Conservation (phyloP, 2,329 filamentous ascomycete genomes). For the Aspergillus sojae region DNA sequence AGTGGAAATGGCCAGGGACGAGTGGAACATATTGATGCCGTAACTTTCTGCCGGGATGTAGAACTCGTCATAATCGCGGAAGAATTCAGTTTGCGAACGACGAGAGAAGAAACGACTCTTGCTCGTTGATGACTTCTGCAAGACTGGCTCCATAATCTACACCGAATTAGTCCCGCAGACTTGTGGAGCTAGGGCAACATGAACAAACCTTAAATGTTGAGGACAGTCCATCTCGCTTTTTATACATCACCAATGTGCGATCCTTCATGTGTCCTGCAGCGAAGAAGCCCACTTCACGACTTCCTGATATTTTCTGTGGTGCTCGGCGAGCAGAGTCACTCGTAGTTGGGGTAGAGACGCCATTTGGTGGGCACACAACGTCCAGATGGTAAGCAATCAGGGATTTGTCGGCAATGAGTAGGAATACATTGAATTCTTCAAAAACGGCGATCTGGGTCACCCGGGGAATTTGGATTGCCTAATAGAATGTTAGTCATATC, state of each 20-base stretch:
- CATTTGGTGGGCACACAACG: constrained; percentile 65
- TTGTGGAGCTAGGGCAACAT: background rate
- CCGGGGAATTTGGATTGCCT: constrained; percentile 74
- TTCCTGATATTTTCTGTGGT: constrained; percentile 85
- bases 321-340: constrained; percentile 77
- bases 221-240: constrained; percentile 87
- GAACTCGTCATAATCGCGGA: constrained; percentile 98
- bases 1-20: constrained; percentile 87
- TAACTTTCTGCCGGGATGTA: constrained; percentile 96
- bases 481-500: constrained; percentile 14
- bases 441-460: constrained; percentile 94
- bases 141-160: constrained; percentile 80
- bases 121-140: constrained; percentile 88
- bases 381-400: constrained; percentile 94
- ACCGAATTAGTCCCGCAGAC: background rate
- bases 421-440: constrained; percentile 91
- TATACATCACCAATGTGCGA: constrained; percentile 91
- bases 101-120: constrained; percentile 69
- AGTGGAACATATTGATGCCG: constrained; percentile 94
- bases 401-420: constrained; percentile 88
- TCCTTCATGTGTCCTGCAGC: constrained; percentile 97
- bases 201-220: constrained; percentile 75
- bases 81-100: constrained; percentile 83
- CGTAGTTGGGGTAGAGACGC: constrained; percentile 53
- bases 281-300: constrained; percentile 95